Base-by-base conservation (phyloP, 139 green algal species). In the Coccomyxa sp. region DNA sequence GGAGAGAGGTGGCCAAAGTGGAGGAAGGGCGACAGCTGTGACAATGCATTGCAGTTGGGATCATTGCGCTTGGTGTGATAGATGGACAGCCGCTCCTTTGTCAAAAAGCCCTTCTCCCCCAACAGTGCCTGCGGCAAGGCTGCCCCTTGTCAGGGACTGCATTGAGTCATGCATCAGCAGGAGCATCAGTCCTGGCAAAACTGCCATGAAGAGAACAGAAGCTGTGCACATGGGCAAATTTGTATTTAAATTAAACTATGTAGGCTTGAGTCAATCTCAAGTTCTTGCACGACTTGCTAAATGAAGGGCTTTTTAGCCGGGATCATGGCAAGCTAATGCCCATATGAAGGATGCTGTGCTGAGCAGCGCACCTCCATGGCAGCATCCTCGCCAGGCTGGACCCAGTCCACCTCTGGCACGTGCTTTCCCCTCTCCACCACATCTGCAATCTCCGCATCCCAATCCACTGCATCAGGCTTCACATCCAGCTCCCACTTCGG, bases 401-500 rank as follows among this genome's bases (percentile, higher is more conserved):
- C 86, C 96, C 96, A 99, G 18, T 88, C 82, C 45, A 99, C 91
- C 86, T 99, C 96, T 0, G 96, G 96, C 68, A 98, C 94, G 13
- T 80, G 85, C 51, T 86, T 87, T 45, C 89, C 89, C 0, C 67
- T 74, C 76, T 84, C 85, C 77, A 89, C 75, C 66, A 92, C 95
- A 80, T 97, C 92, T 0, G 58, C 79, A 28, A 99, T 87, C 28
- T 98, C 81, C 0, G 67, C 90, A 16, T 97, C 92, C 94, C 94
- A 98, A 76, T 97, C 90, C 10, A 95, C 80, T 12, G 75, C 28
- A 12, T 86, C 68, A 18, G 90, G 84, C 74, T 81, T 82, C 57
- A 77, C 31, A 0, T 76, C 58, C 25, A 25, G 81, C 15, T 85
- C 67, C 82, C 81, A 88, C 14, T 71, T 28, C 1, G 68, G 67